phyloP scores from a whole-genome alignment of 257 asterid genomes.

The Forsythia suspensa region DNA sequence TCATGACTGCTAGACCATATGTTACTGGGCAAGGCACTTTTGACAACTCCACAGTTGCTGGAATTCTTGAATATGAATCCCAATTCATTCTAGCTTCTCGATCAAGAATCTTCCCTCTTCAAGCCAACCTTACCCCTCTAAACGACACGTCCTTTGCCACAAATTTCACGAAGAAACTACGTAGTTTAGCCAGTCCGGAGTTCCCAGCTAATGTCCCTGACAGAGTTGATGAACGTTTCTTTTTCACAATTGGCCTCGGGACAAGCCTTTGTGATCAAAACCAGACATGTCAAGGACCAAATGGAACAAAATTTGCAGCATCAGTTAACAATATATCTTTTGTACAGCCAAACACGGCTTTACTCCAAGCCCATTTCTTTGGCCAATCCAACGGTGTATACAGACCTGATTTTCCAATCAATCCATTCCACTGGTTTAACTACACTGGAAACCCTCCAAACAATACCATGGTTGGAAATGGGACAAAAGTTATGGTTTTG shows the following conservation, averaged over 20 bases:
- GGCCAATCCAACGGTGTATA: background rate
- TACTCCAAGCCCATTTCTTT: background rate
- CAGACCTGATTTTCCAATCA: background rate
- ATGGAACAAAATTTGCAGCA: background rate
- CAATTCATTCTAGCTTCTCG: background rate
- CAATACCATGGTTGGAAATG: background rate
- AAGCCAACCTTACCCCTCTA: constrained; percentile 13
- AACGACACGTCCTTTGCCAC: background rate
- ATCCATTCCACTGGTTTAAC: background rate
- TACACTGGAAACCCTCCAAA: background rate
- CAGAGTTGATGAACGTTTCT: background rate
- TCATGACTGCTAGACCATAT: constrained; percentile 3
- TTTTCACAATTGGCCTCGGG: background rate
- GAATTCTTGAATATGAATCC: background rate
- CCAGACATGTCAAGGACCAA: background rate
- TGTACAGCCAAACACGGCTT: background rate
- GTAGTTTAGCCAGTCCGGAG: background rate
- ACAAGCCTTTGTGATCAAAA: background rate
- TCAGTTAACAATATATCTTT: background rate
- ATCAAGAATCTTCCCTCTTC: background rate
- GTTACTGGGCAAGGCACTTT: background rate
- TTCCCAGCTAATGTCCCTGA: background rate
- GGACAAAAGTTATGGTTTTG: background rate
- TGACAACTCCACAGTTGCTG: constrained; percentile 4
- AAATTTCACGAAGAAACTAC: background rate